Evolutionary conservation across 176 grass and related monocot genomes (phyloP), one percentile per base, ranked within the genome.

Genomic region (Phragmites australis): DNA sequence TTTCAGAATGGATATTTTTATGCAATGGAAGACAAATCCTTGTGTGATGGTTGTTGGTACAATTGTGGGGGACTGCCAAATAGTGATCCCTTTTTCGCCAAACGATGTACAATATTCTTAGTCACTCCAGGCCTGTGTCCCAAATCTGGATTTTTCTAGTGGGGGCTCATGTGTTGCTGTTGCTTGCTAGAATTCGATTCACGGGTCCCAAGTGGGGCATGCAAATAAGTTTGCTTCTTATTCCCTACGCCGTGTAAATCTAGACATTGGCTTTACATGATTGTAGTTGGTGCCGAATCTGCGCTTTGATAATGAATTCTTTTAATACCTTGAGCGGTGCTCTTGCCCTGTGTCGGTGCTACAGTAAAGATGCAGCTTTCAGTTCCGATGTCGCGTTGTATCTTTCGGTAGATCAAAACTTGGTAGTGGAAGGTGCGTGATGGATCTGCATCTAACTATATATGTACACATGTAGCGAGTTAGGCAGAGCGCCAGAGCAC

Each of bases 401-500:
- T 49, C n/a, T 43, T 63, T 17, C 19, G n/a, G 7, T 48, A 64
- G 59, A 39, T 53, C 15, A 62, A 23, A 67, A 50, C 70, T 75
- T 26, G 37, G 26, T 16, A 40, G 46, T 70, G 82, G 77, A 76
- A 81, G 87, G 47, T 76, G 77, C 82, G 82, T 89, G 77, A 71
- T 10, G 70, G 70, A 89, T 89, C 87, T 85, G 82, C 58, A 39
- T 10, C 32, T 26, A 54, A 19, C 32, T 52, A 11, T 29, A 29
- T 80, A 18, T 54, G 7, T 43, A 22, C 9, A 56, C 61, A 32
- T 46, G 47, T 62, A 41, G 32, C 17, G 44, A 79, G 75, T 50
- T 77, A 65, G 31, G 37, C 37, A 21, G 70, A 74, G 5, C 12
- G 22, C 61, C 1, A 42, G 29, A 55, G 75, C 17, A 39, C 56